phyloP scores from a whole-genome alignment of 495 filamentous ascomycete species.

The Staphylotrichum tortipilum region DNA sequence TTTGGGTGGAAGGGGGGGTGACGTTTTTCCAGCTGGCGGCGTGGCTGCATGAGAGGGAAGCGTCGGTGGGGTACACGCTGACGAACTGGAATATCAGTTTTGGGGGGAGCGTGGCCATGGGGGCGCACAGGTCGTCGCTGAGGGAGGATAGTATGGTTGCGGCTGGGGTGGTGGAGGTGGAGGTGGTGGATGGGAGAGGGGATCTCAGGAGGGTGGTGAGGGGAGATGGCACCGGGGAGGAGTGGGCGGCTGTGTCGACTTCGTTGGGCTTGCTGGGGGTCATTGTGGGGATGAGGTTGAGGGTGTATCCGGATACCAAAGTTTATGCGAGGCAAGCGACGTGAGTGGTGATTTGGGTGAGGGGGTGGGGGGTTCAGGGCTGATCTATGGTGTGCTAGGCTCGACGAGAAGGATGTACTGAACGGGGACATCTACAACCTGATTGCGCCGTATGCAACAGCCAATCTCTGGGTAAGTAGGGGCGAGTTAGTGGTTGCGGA shows the following conservation, averaged over 20 bases:
- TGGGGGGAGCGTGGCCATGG: slow-evolving; percentile 43
- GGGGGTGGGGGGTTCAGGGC: not conserved
- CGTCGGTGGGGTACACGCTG: slow-evolving; percentile 40
- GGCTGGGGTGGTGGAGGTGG: slow-evolving; percentile 37
- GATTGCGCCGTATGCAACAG: slow-evolving; percentile 42
- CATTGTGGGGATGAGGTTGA: slow-evolving; percentile 39
- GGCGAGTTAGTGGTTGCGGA: not conserved
- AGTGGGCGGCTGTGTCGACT: slow-evolving; percentile 43
- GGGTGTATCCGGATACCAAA: slow-evolving; percentile 40
- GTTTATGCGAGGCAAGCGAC: slow-evolving; percentile 40
- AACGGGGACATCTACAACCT: slow-evolving; percentile 41
- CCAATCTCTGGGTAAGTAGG: slow-evolving; percentile 38
- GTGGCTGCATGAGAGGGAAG: slow-evolving; percentile 35
- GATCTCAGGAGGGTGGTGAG: slow-evolving; percentile 32
- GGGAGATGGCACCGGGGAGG: slow-evolving; percentile 32
- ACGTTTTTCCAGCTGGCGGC: slow-evolving; percentile 45
- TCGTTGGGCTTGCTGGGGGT: slow-evolving; percentile 38
- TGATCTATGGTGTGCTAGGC: slow-evolving; percentile 15
- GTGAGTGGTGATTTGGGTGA: slow-evolving; percentile 19
- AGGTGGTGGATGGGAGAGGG: slow-evolving; percentile 40
- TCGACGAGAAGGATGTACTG: slow-evolving; percentile 37
- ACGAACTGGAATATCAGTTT: slow-evolving; percentile 48
- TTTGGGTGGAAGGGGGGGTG: slow-evolving; percentile 40
- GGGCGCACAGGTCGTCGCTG: slow-evolving; percentile 38
- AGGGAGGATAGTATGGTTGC: slow-evolving; percentile 45